Evolutionary conservation across 352 stramenopile genomes (phyloP).

Genomic region (Elongisporangium prolatum): DNA sequence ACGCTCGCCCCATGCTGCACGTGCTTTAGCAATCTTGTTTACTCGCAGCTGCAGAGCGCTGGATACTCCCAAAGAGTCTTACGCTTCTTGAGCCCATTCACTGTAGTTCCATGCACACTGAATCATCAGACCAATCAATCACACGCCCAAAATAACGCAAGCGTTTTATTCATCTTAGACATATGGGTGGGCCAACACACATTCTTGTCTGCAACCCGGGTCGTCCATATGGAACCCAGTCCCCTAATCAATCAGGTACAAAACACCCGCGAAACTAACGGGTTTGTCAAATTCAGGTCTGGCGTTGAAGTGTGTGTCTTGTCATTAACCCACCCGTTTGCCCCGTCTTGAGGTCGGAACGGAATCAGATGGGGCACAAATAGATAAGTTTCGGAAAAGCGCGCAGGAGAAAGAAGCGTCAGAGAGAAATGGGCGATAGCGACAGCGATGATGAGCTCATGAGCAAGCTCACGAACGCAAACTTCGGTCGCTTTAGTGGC

Average conservation of each 20-base stretch:
- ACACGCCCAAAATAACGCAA: not conserved
- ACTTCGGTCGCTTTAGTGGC: slow-evolving; percentile 19
- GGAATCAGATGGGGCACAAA: not conserved
- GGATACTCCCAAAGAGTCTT: not conserved
- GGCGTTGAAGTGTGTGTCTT: not conserved
- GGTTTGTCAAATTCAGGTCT: not conserved
- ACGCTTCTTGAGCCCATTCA: not conserved
- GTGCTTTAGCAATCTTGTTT: slow-evolving; percentile 6
- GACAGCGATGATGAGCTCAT: slow-evolving; percentile 89
- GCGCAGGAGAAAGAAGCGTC: not conserved
- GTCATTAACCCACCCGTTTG: not conserved
- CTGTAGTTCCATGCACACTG: not conserved
- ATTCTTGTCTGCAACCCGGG: not conserved
- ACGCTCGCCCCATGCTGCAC: slow-evolving; percentile 44
- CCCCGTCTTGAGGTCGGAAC: not conserved
- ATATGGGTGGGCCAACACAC: not conserved
- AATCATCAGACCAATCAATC: not conserved
- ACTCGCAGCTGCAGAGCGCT: not conserved
- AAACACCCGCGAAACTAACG: no score
- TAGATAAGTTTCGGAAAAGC: not conserved
- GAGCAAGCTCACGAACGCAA: slow-evolving; percentile 46
- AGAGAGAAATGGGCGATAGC: slow-evolving; percentile 49
- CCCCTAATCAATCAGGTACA: no score
- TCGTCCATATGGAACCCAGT: not conserved
- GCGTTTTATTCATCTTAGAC: not conserved